These are phyloP conservation scores for Exidia glandulosa DNA, from an alignment of 768 basidiomycete species.

Conservation along the genomic window DNA sequence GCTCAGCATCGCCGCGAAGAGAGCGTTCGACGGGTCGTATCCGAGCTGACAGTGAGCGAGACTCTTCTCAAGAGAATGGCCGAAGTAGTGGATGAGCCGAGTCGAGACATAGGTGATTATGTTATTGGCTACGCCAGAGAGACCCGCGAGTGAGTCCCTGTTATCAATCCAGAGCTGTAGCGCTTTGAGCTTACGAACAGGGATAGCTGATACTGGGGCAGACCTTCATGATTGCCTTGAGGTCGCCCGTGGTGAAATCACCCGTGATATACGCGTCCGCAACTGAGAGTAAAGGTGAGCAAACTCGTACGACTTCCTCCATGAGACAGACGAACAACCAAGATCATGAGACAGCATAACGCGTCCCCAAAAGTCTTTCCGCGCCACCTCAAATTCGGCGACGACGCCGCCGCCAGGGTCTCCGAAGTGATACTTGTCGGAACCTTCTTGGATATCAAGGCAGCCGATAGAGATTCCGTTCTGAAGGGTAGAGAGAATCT, in stretches of 20 bases:
- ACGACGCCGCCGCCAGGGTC: neutral
- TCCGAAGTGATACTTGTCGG: neutral
- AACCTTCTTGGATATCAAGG: neutral
- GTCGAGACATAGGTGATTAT: constrained; percentile 13
- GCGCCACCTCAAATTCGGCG: neutral
- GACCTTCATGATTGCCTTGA: constrained; percentile 23
- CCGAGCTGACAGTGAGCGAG: constrained; percentile 19
- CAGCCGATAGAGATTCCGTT: neutral
- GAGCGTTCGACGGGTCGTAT: constrained; percentile 22
- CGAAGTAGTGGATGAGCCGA: constrained; percentile 18
- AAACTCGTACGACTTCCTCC: neutral
- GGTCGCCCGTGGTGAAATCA: constrained; percentile 20
- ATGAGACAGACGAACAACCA: neutral
- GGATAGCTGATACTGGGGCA: constrained; percentile 1
- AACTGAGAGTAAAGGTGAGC: constrained; percentile 4
- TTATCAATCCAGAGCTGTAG: constrained; percentile 22
- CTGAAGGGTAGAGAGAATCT: neutral
- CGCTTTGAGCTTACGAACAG: neutral
- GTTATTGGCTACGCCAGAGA: constrained; percentile 17
- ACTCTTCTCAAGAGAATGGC: constrained; percentile 19
- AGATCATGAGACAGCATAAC: neutral
- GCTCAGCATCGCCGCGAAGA: constrained; percentile 22
- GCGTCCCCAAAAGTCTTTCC: neutral
- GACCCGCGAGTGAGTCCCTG: constrained; percentile 11
- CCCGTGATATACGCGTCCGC: constrained; percentile 26